Percentiles rank a stretch among this genome's conserved stretches.
These are phyloP conservation scores for Neurospora sp. DNA, from an alignment of 495 filamentous ascomycete species.

Conservation along the genomic window DNA sequence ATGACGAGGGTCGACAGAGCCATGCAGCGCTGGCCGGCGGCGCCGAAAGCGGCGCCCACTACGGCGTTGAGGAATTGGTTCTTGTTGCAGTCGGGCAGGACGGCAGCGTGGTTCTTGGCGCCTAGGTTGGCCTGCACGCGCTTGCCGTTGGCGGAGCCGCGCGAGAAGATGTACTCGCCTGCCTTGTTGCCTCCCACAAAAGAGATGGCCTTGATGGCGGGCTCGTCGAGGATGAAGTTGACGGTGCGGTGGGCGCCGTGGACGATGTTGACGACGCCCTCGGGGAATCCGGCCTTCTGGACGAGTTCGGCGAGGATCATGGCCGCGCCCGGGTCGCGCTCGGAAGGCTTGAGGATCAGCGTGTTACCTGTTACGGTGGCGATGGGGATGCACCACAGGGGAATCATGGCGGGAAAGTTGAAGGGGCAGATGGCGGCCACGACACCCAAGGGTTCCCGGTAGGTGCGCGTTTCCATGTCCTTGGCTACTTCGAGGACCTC, in stretches of 20 bases:
- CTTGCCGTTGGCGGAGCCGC: conserved; percentile 86
- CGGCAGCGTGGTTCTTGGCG: conserved; percentile 95
- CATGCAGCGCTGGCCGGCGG: conserved; percentile 97
- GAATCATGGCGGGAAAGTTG: conserved; percentile 99
- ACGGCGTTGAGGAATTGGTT: conserved; percentile 94
- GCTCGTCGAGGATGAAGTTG: conserved; percentile 95
- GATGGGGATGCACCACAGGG: conserved; percentile 91
- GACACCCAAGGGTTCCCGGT: conserved; percentile 86
- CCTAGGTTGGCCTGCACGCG: conserved; percentile 96
- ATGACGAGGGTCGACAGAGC: conserved; percentile 88
- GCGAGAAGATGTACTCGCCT: conserved; percentile 90
- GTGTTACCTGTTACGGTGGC: conserved; percentile 93
- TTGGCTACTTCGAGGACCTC: conserved; percentile 95
- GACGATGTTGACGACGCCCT: conserved; percentile 89
- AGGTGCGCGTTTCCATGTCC: conserved; percentile 97
- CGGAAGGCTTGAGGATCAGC: conserved; percentile 90
- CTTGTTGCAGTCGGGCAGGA: conserved; percentile 95
- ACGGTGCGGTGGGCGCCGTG: conserved; percentile 87
- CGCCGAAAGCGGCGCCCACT: conserved; percentile 89
- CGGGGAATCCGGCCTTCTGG: conserved; percentile 84
- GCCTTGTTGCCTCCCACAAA: conserved; percentile 96
- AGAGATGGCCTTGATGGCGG: conserved; percentile 92
- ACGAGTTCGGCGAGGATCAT: conserved; percentile 96
- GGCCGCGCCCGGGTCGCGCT: conserved; percentile 93
- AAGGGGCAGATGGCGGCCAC: conserved; percentile 98